phyloP scores from a whole-genome alignment of 495 filamentous ascomycete genomes.

The Neurospora sp. region DNA sequence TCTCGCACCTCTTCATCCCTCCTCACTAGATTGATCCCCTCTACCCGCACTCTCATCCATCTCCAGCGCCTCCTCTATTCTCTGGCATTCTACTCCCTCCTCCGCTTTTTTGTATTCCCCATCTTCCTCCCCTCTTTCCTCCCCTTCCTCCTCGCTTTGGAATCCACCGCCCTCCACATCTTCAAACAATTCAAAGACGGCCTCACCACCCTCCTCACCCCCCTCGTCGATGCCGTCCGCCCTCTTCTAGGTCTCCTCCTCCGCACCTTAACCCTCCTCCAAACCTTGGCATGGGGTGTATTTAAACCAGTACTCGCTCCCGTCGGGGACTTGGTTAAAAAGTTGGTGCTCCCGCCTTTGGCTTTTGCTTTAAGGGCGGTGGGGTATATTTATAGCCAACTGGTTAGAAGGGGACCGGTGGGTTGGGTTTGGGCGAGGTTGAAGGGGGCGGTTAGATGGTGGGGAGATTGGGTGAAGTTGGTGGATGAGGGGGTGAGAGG shows the following conservation, averaged over 20 bases:
- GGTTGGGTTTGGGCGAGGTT: not conserved
- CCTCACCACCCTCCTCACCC: not conserved
- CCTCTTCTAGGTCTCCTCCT: not conserved
- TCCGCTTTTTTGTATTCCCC: not conserved
- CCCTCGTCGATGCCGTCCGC: not conserved
- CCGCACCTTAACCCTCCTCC: not conserved
- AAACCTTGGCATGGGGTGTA: not conserved
- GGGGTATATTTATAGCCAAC: not conserved
- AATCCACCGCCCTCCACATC: not conserved
- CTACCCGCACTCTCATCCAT: too few relatives aligned
- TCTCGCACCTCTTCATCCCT: not conserved
- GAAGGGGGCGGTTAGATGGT: not conserved
- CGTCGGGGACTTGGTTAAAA: not conserved
- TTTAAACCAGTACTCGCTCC: not conserved
- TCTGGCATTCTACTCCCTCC: not conserved
- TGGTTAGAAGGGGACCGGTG: not conserved
- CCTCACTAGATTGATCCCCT: too few relatives aligned
- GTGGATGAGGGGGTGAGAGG: not conserved
- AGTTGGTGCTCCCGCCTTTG: not conserved
- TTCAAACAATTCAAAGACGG: not conserved
- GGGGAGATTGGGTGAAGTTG: not conserved
- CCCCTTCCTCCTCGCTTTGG: not conserved
- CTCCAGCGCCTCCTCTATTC: too few relatives aligned
- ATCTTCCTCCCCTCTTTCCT: not conserved
- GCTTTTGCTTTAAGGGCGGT: too few relatives aligned